phyloP scores from a whole-genome alignment of 2,329 filamentous ascomycete species.

The Botrytis aclada region DNA sequence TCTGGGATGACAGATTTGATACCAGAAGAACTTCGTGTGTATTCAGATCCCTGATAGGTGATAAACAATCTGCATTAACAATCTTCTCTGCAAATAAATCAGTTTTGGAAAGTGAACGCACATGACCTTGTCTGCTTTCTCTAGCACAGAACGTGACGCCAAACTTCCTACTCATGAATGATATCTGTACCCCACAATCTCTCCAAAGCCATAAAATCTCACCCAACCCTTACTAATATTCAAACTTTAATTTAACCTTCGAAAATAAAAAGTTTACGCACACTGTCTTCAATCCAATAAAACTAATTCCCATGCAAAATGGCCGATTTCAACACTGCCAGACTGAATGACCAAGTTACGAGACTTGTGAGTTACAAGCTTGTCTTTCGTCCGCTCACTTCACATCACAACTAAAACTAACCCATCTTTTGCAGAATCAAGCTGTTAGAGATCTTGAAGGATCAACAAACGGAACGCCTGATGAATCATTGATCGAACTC shows the following conservation, averaged over 20 bases:
- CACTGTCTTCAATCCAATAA: too few species aligned
- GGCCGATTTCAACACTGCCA: not conserved
- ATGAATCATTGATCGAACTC: not conserved
- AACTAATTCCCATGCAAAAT: not conserved
- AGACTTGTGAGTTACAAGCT: not conserved
- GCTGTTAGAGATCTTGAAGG: not conserved
- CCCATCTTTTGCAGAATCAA: not conserved
- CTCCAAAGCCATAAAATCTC: not conserved
- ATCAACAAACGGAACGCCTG: not conserved
- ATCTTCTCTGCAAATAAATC: not conserved
- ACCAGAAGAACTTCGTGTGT: not conserved
- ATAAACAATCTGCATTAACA: not conserved
- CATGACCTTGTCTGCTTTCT: not conserved
- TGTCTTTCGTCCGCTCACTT: fast-evolving
- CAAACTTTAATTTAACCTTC: not conserved
- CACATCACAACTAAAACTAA: not conserved
- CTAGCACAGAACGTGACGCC: not conserved
- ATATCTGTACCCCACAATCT: not conserved
- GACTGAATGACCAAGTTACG: not conserved
- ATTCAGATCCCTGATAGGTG: not conserved
- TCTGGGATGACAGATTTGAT: too few species aligned
- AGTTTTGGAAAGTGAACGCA: not conserved
- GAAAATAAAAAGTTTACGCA: too few species aligned
- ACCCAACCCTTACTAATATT: not conserved
- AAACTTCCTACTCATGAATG: not conserved